These are phyloP conservation scores for Phyllosticta citribraziliensis DNA, from an alignment of 2,329 filamentous ascomycete species.

Conservation along the genomic window DNA sequence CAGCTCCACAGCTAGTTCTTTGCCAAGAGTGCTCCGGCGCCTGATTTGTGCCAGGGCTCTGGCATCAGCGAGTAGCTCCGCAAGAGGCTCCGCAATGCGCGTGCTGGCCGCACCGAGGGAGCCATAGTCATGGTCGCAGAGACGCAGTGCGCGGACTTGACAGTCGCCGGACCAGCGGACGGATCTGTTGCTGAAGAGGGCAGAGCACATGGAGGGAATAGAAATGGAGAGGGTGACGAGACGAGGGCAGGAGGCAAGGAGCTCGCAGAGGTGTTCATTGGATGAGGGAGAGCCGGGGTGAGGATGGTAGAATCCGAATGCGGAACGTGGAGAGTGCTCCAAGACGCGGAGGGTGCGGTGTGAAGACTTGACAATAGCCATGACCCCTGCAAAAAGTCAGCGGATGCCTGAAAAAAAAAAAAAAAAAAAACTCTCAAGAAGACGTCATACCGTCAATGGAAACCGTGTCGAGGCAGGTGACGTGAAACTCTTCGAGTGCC, in stretches of 20 bases:
- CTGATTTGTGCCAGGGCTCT: constrained; percentile 32
- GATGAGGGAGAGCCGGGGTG: constrained; percentile 35
- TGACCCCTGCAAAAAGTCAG: constrained; percentile 29
- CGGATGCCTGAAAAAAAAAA: not conserved
- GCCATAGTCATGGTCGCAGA: constrained; percentile 34
- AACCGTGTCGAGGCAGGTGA: constrained; percentile 44
- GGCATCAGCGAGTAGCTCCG: constrained; percentile 31
- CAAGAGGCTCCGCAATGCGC: constrained; percentile 18
- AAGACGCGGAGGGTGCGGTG: constrained; percentile 39
- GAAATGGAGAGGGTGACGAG: constrained; percentile 40
- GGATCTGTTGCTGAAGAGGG: constrained; percentile 36
- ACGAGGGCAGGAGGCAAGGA: constrained; percentile 36
- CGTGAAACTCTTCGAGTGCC: constrained; percentile 42
- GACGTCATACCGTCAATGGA: constrained; percentile 33
- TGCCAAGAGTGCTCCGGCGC: constrained; percentile 26
- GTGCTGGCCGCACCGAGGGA: constrained; percentile 22
- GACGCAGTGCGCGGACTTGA: constrained; percentile 39
- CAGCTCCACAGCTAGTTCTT: constrained; percentile 36
- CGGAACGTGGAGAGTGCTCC: constrained; percentile 44
- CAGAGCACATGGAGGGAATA: constrained; percentile 38
- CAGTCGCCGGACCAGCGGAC: constrained; percentile 38
- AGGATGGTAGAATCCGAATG: constrained; percentile 43
- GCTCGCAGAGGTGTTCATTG: constrained; percentile 39
- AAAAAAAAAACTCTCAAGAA: not conserved
- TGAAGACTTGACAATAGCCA: constrained; percentile 42